A percentile compares a stretch with the other conserved stretches of the same genome.
Conservation (phyloP, 2,329 filamentous ascomycete species). For the Chrysoporthe puriensis region DNA sequence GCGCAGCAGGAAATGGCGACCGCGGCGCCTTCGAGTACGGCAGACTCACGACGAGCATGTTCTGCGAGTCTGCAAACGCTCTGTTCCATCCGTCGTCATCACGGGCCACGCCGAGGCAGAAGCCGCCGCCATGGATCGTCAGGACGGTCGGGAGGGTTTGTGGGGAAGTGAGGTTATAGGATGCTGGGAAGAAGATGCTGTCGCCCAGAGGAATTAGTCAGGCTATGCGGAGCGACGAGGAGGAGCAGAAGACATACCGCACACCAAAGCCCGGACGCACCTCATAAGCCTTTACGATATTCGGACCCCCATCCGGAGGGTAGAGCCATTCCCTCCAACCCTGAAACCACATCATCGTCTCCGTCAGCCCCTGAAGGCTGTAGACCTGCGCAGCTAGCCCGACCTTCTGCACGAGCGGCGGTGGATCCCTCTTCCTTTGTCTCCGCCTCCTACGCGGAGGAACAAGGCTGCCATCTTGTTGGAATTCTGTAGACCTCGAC, state of each 20-base stretch:
- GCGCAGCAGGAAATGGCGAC: slow-evolving; percentile 47
- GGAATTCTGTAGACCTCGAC: background rate
- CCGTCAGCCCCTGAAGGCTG: slow-evolving; percentile 16
- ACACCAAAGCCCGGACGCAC: slow-evolving; percentile 12
- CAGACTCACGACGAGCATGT: slow-evolving; percentile 50
- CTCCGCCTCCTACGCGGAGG: background rate
- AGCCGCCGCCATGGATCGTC: slow-evolving; percentile 57
- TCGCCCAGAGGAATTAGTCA: background rate
- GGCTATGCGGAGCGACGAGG: background rate
- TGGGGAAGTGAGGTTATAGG: slow-evolving; percentile 38
- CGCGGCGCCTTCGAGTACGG: slow-evolving; percentile 53
- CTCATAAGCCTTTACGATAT: slow-evolving; percentile 25
- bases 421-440: slow-evolving; percentile 16
- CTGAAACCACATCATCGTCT: slow-evolving; percentile 20
- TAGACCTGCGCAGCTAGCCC: slow-evolving; percentile 23
- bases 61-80: slow-evolving; percentile 44
- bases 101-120: slow-evolving; percentile 46
- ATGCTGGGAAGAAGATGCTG: slow-evolving; percentile 47
- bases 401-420: slow-evolving; percentile 23
- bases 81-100: slow-evolving; percentile 53
- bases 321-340: slow-evolving; percentile 25
- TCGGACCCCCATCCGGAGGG: slow-evolving; percentile 15
- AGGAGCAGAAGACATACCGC: slow-evolving; percentile 15
- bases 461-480: background rate
- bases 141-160: slow-evolving; percentile 48